Percentiles rank a stretch among this genome's conserved stretches.
Conservation (phyloP, 1,284 basidiomycete genomes). For the Fomitopsis pinicola region DNA sequence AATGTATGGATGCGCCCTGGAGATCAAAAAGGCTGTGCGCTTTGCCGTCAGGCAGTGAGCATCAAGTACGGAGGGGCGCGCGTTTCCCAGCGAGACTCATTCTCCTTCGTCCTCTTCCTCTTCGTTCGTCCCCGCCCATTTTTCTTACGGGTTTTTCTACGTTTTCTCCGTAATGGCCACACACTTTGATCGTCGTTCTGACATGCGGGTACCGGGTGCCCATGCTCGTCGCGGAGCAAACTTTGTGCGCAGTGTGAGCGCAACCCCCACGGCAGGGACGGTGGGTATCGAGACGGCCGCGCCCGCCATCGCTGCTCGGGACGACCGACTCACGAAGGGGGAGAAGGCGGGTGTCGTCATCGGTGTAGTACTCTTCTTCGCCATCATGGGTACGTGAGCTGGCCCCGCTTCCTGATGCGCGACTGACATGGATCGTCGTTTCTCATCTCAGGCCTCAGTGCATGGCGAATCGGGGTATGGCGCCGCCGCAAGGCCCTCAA, state of each 20-base stretch:
- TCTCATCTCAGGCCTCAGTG: slow-evolving; percentile 22
- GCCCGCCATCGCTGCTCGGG: neutral
- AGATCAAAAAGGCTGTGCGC: slow-evolving; percentile 2
- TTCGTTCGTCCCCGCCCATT: neutral
- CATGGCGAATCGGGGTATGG: slow-evolving; percentile 28
- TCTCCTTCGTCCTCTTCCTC: neutral
- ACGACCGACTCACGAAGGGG: neutral
- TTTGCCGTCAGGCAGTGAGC: neutral
- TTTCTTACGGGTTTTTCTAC: slow-evolving; percentile 1
- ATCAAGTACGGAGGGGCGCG: neutral
- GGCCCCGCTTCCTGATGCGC: neutral
- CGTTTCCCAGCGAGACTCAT: neutral
- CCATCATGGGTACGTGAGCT: neutral
- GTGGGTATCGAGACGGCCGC: neutral
- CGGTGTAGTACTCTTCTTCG: neutral
- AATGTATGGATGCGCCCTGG: neutral
- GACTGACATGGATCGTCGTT: neutral
- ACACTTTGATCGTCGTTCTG: neutral
- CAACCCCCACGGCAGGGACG: neutral
- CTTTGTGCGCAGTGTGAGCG: neutral
- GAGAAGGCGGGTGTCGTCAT: slow-evolving; percentile 6
- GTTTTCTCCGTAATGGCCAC: neutral
- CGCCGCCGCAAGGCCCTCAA: slow-evolving; percentile 16
- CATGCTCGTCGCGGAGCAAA: neutral
- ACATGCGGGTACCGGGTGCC: neutral